phyloP scores from a whole-genome alignment of 371 early-diverging fungal genomes.

The Mucor mucedo region DNA sequence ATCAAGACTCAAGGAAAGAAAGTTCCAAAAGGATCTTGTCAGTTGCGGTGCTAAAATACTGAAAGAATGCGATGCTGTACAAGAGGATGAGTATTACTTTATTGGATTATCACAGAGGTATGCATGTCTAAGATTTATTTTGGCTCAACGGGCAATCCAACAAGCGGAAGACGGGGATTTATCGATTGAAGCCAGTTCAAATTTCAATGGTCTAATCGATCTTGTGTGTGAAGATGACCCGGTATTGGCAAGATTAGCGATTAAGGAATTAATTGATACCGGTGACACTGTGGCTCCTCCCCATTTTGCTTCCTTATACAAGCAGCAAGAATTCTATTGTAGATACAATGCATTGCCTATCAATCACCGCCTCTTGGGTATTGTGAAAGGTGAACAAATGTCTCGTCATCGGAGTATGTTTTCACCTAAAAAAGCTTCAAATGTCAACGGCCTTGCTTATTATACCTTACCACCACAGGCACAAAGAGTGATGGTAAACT shows the following conservation, averaged over 20 bases:
- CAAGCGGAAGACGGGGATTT: conserved; percentile 45
- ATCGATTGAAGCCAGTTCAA: conserved; percentile 40
- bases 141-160: conserved; percentile 40
- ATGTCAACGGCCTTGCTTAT: conserved; percentile 11
- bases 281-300: conserved; percentile 43
- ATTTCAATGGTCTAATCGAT: conserved; percentile 51
- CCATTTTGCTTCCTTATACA: conserved; percentile 41
- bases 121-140: conserved; percentile 42
- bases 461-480: conserved; percentile 36
- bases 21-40: conserved; percentile 49
- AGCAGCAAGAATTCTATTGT: conserved; percentile 42
- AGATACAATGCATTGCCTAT: conserved; percentile 37
- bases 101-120: conserved; percentile 46
- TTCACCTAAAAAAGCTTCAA: not conserved
- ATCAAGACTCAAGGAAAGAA: conserved; percentile 40
- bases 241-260: conserved; percentile 39
- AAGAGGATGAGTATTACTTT: conserved; percentile 35
- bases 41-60: conserved; percentile 38
- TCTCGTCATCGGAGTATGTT: conserved; percentile 32
- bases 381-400: conserved; percentile 44
- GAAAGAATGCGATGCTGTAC: conserved; percentile 20
- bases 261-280: conserved; percentile 55
- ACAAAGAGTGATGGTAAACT: conserved; percentile 37
- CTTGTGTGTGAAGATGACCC: conserved; percentile 32
- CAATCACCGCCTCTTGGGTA: conserved; percentile 34